Conservation (phyloP, 2,329 filamentous ascomycete genomes). For the Neopestalotiopsis clavispora region DNA sequence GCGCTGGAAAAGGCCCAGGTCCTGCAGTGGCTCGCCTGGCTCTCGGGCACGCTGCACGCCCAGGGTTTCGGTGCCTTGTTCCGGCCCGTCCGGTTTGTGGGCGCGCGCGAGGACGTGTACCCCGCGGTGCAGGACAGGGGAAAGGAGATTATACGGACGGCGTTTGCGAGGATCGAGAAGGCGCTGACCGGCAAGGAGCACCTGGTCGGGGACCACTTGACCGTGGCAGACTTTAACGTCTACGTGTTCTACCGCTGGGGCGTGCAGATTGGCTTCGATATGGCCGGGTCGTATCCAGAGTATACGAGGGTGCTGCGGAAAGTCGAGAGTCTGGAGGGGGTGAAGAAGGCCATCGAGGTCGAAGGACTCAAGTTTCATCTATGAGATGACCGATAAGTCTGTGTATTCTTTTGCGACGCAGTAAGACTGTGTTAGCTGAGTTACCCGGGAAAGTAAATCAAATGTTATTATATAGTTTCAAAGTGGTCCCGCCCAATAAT, state of each 20-base stretch:
- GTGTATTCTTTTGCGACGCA: neutral
- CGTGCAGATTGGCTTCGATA: conserved; percentile 13
- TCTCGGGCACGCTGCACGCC: conserved; percentile 38
- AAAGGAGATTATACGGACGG: conserved; percentile 17
- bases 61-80: conserved; percentile 31
- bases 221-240: conserved; percentile 29
- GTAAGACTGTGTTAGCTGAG: no score
- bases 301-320: conserved; percentile 21
- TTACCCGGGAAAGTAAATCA: no score
- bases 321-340: conserved; percentile 21
- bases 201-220: conserved; percentile 26
- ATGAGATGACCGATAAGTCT: neutral
- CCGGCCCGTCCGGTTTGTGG: conserved; percentile 33
- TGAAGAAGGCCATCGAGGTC: conserved; percentile 19
- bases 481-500: neutral
- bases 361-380: neutral
- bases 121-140: conserved; percentile 23
- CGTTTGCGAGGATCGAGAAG: conserved; percentile 26
- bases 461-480: neutral
- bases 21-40: conserved; percentile 38
- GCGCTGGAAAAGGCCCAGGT: conserved; percentile 30
- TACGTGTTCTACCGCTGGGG: conserved; percentile 30
- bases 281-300: conserved; percentile 23
- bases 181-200: conserved; percentile 20
- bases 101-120: conserved; percentile 22